Evolutionary conservation across 139 green algal genomes (phyloP).

Genomic region (Trebouxia sp.): DNA sequence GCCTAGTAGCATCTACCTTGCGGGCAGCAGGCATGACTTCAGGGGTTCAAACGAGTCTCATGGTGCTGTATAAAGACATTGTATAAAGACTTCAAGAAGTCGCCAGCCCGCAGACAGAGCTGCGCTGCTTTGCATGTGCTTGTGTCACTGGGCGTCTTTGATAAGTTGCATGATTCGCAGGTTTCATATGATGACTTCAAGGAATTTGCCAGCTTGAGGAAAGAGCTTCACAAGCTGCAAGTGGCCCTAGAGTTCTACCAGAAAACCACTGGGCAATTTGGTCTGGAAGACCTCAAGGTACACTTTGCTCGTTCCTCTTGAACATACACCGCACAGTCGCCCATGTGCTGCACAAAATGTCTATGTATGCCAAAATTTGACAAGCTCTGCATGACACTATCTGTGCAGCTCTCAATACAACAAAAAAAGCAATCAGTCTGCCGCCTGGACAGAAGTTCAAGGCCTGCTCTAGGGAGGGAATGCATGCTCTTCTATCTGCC

Average conservation of each 20-base stretch:
- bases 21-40: neutral
- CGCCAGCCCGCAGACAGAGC: neutral
- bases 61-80: neutral
- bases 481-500: too few species aligned
- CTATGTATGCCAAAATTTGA: too few species aligned
- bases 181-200: conserved; percentile 30
- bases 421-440: too few species aligned
- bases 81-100: neutral
- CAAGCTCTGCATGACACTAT: too few species aligned
- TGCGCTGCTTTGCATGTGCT: neutral
- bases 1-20: neutral
- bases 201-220: conserved; percentile 23
- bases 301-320: neutral
- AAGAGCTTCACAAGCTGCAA: conserved; percentile 25
- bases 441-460: too few species aligned
- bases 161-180: neutral
- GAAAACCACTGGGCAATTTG: conserved; percentile 10
- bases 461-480: too few species aligned
- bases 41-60: neutral
- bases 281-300: conserved; percentile 4
- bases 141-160: too few species aligned
- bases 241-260: conserved; percentile 33
- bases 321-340: neutral
- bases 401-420: too few species aligned
- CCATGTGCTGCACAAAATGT: too few species aligned